Evolutionary conservation across 1,284 basidiomycete species (phyloP).

Genomic region (Melampsora americana): DNA sequence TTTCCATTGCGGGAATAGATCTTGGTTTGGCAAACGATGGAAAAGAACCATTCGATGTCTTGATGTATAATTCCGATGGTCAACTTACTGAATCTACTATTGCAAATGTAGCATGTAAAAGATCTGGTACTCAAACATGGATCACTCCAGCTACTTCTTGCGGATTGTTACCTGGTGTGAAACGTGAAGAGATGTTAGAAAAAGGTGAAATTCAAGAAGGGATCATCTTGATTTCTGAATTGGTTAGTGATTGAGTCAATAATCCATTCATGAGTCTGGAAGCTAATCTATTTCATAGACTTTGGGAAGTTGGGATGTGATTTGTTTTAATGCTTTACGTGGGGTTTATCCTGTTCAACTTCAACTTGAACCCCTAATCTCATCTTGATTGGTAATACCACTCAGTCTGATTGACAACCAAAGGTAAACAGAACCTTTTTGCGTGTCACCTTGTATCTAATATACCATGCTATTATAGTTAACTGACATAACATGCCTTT

Average conservation of each 20-base stretch:
- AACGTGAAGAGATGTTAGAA: constrained; percentile 5
- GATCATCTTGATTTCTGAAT: constrained; percentile 8
- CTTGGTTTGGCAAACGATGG: neutral
- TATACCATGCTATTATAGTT: too few relatives aligned
- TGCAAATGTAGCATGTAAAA: constrained; percentile 19
- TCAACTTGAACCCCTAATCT: too few relatives aligned
- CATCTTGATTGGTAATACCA: too few relatives aligned
- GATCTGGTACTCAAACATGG: constrained; percentile 3
- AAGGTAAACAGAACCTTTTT: too few relatives aligned
- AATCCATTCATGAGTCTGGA: neutral
- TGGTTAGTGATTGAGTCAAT: neutral
- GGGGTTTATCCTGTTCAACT: constrained; percentile 15
- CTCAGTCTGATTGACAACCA: too few relatives aligned
- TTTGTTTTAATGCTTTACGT: constrained; percentile 30
- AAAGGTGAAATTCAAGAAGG: constrained; percentile 18
- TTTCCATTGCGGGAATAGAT: neutral
- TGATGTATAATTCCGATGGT: constrained; percentile 13
- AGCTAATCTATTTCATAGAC: neutral
- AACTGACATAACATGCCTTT: too few relatives aligned
- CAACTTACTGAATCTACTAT: constrained; percentile 40
- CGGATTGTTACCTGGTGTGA: constrained; percentile 28
- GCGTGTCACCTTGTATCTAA: too few relatives aligned
- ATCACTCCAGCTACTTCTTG: constrained; percentile 21
- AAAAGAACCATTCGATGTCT: constrained; percentile 33
- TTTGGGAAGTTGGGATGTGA: constrained; percentile 28